Evolutionary conservation across 2,329 filamentous ascomycete species (phyloP), one percentile per base, ranked within the genome.

Genomic region (Drechslerella dactyloides): DNA sequence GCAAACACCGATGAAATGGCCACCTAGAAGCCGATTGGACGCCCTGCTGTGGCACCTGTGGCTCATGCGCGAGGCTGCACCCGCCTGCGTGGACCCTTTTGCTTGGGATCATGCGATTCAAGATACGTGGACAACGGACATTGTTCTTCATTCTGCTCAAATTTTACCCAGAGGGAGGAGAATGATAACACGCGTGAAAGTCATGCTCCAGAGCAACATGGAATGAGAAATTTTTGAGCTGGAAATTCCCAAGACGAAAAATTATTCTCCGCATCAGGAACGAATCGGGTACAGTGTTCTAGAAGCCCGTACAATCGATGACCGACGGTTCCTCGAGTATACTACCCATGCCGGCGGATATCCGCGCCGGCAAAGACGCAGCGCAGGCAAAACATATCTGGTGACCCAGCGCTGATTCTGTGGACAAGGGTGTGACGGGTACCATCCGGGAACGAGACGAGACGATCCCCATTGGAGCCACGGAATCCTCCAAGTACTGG

Each of bases 1-100:
- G 54, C 66, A 59, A 44, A 66, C 62, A 69, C 58, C 27, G 27
- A 48, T 37, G n/a, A 13, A 21, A 69, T 63, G 59, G 58, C 59
- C 59, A 64, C 59, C 59, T 23, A 5, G 17, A 48, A 48, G 44
- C 19, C 44, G 17, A 48, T 48, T 48, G 44, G 44, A 48, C 17
- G 44, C 44, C 44, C 3, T 5, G 3, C 37, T 17, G 44, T 48
- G 44, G 44, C 44, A 48, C 15, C 19, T 19, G 44, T 48, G 44
- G 44, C 44, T 19, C 8, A 48, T 48, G 44, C 44, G 5, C 11
- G 44, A 19, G 44, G 44, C 17, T 48, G 44, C 11, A 21, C 8
- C 27, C 27, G 27, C 27, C 27, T 3, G 27, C 3, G 27, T 33
- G n/a, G 44, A 21, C n/a, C 19, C 17, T 19, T 2, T 44, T n/a